Evolutionary conservation across 306 rosid genomes (phyloP).

Genomic region (Leucaena leucocephala): DNA sequence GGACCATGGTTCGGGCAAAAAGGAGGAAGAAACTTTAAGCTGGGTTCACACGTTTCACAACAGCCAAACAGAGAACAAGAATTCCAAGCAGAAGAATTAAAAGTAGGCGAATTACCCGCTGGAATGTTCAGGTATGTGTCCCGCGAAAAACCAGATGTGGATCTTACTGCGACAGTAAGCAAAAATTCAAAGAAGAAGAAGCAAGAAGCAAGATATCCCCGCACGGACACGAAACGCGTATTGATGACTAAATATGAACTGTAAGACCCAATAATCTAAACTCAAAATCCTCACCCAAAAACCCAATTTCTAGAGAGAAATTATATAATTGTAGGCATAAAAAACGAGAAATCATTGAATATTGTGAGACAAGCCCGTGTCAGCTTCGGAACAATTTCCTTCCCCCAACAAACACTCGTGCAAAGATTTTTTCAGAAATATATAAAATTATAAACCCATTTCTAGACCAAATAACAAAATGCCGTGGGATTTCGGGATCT

Average conservation of each 20-base stretch:
- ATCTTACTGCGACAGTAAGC: slow-evolving; percentile 61
- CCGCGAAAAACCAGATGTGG: slow-evolving; percentile 50
- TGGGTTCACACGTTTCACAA: slow-evolving; percentile 28
- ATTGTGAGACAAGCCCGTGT: slow-evolving; percentile 36
- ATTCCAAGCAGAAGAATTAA: slow-evolving; percentile 47
- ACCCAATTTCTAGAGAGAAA: slow-evolving; percentile 31
- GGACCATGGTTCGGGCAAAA: background rate
- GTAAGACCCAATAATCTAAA: slow-evolving; percentile 62
- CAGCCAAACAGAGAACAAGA: slow-evolving; percentile 49
- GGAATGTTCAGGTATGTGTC: slow-evolving; percentile 56
- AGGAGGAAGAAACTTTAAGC: slow-evolving; percentile 21
- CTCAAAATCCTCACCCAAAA: slow-evolving; percentile 44
- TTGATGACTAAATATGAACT: slow-evolving; percentile 81
- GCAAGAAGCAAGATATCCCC: slow-evolving; percentile 39
- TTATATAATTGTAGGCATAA: background rate
- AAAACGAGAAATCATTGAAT: slow-evolving; percentile 24
- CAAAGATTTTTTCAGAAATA: slow-evolving; percentile 37
- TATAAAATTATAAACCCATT: slow-evolving; percentile 26
- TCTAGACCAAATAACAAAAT: slow-evolving; percentile 32
- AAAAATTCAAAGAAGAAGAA: slow-evolving; percentile 39
- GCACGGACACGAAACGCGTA: slow-evolving; percentile 67
- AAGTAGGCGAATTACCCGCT: slow-evolving; percentile 48
- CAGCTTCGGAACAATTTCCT: slow-evolving; percentile 49
- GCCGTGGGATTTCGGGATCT: slow-evolving; percentile 43
- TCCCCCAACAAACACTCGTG: slow-evolving; percentile 44